Conservation (phyloP, 805 yeast genomes). For the Yueomyces sp. region DNA sequence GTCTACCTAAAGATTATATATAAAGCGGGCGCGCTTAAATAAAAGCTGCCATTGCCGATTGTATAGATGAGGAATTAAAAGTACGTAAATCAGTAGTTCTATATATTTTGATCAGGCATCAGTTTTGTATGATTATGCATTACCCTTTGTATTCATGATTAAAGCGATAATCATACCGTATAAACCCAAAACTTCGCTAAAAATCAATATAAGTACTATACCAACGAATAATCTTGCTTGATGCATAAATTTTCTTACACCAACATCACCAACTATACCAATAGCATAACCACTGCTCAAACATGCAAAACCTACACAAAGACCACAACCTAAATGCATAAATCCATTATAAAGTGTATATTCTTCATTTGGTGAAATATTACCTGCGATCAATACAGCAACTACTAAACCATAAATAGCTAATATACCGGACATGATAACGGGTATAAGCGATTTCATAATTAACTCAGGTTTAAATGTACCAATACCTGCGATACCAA, state of each 20-base stretch:
- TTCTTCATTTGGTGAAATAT: constrained; percentile 59
- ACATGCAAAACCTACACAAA: constrained; percentile 93
- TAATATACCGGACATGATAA: constrained; percentile 94
- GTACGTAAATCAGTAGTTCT: too few relatives aligned
- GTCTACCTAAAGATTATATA: too few relatives aligned
- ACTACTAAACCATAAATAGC: constrained; percentile 97
- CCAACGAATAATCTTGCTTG: constrained; percentile 85
- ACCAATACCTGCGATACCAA: constrained; percentile 97
- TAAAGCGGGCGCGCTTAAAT: too few relatives aligned
- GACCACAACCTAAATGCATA: constrained; percentile 94
- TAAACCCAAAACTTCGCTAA: constrained; percentile 80
- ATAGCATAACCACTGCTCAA: constrained; percentile 94
- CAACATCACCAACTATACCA: constrained; percentile 89
- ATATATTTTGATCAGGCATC: too few relatives aligned
- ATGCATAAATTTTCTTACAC: constrained; percentile 78
- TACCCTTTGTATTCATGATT: constrained; percentile 81
- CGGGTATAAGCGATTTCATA: constrained; percentile 93
- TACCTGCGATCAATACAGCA: constrained; percentile 88
- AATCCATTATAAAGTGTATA: constrained; percentile 92
- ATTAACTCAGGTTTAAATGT: constrained; percentile 93
- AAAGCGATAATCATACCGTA: constrained; percentile 94
- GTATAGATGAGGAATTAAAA: too few relatives aligned
- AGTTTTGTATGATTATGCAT: constrained; percentile 25
- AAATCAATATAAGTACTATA: constrained; percentile 76
- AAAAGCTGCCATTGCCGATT: too few relatives aligned